These are phyloP conservation scores for Annulohypoxylon stygium DNA, from an alignment of 495 filamentous ascomycete genomes.

Conservation along the genomic window DNA sequence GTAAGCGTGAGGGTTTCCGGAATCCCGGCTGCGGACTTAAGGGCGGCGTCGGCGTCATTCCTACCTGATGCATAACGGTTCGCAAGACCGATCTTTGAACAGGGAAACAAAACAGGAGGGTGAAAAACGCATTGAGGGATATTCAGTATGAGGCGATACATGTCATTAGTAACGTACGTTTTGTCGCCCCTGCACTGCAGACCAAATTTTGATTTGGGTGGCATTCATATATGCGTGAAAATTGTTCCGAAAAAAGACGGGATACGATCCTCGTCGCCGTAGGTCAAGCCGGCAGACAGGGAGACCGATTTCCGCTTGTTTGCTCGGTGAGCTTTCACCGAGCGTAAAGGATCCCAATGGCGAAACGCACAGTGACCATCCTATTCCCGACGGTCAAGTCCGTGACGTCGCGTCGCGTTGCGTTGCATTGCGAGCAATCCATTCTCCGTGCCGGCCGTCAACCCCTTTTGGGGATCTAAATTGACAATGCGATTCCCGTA, in stretches of 20 bases:
- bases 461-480: not conserved
- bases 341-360: not conserved
- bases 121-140: not conserved
- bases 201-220: not conserved
- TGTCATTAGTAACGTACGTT: not conserved
- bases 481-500: not conserved
- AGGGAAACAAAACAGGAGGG: not conserved
- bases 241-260: not conserved
- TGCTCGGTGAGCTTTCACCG: not conserved
- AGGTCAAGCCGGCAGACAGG: not conserved
- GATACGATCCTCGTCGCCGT: not conserved
- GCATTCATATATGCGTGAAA: not conserved
- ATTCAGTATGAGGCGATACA: not conserved
- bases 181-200: not conserved
- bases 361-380: not conserved
- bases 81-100: not conserved
- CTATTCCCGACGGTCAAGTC: not conserved
- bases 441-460: not conserved
- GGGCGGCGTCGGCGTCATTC: not conserved
- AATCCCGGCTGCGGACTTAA: conserved; percentile 3
- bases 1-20: not conserved
- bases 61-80: not conserved
- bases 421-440: conserved; percentile 1
- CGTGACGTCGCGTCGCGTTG: conserved; percentile 1
- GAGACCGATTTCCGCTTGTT: conserved; percentile 4